Conservation (phyloP, 2,329 filamentous ascomycete genomes). For the Sordariomycetes sp. region DNA sequence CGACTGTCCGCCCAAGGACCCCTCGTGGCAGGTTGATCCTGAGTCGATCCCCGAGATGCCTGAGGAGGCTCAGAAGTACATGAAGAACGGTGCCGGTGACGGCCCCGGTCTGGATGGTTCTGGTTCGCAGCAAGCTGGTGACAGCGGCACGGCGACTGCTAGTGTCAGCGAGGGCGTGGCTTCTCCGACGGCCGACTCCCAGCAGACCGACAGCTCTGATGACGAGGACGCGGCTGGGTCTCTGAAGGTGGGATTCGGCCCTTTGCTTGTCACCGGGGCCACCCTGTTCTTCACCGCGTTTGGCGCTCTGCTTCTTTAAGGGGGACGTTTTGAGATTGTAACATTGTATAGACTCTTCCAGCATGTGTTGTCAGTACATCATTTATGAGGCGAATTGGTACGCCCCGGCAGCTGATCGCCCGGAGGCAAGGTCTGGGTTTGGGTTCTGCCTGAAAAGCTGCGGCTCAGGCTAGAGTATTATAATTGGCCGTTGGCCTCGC, state of each 20-base stretch:
- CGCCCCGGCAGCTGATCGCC: too few relatives aligned
- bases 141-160: slow-evolving; percentile 35
- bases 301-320: slow-evolving; percentile 28
- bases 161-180: slow-evolving; percentile 23
- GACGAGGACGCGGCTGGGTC: slow-evolving; percentile 19
- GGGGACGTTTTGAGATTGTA: slow-evolving; percentile 5
- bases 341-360: background rate
- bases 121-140: slow-evolving; percentile 44
- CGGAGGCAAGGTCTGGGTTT: background rate
- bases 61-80: slow-evolving; percentile 38
- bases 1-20: slow-evolving; percentile 39
- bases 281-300: slow-evolving; percentile 26
- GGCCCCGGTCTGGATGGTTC: slow-evolving; percentile 43
- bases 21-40: slow-evolving; percentile 41
- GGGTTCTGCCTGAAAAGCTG: background rate
- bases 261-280: slow-evolving; percentile 24
- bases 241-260: slow-evolving; percentile 17
- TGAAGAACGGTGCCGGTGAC: slow-evolving; percentile 41
- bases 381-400: too few relatives aligned
- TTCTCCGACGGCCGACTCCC: slow-evolving; percentile 14
- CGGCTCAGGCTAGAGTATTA: background rate
- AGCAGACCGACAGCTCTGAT: slow-evolving; percentile 4
- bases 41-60: slow-evolving; percentile 44
- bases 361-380: background rate
- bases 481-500: too few relatives aligned